Base-by-base conservation (phyloP, 148 eudicot species). In the Chenopodium album region DNA sequence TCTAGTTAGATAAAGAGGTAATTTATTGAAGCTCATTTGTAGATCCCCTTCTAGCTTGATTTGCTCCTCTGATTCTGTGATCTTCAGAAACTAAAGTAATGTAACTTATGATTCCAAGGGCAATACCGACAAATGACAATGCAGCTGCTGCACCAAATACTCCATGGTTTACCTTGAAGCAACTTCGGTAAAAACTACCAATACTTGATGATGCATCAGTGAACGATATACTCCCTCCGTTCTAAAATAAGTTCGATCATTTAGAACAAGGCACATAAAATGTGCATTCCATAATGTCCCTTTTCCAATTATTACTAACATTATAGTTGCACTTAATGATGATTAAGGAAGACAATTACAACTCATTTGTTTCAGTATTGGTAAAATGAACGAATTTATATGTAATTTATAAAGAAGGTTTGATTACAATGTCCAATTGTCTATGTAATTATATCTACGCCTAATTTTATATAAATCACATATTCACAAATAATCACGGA, bases 41-140 rank as follows among this genome's bases (percentile, higher is more conserved):
- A 48, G 9, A 23, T 28, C 13, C 76, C n/a, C 48, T 70, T 19
- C 72, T 77, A 14, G 60, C 63, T 46, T 47, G 63, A 34, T 22
- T 9, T 60, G 59, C 4, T 80, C 77, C 67, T 63, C 56, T 52
- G 46, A 65, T 34, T 69, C 76, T 72, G 1, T 78, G 34, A 50
- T 68, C 29, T 37, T 56, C 60, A 20, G 14, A 66, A 66, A 78
- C 62, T 8, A 74, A 73, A 29, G 48, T 37, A 26, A 65, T 26
- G 59, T 83, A 83, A 68, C 79, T 79, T 34, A 75, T 59, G 76
- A 83, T 79, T 66, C 82, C 82, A 31, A 79, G 79, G 7, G 66
- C 16, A 31, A 46, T 73, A 37, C 76, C 79, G 44, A 23, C 32
- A 41, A 83, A 67, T 12, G 85, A 74, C 5, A 79, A 79, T 50